Conservation (phyloP, 2,329 filamentous ascomycete species). For the Colletotrichum karsti region DNA sequence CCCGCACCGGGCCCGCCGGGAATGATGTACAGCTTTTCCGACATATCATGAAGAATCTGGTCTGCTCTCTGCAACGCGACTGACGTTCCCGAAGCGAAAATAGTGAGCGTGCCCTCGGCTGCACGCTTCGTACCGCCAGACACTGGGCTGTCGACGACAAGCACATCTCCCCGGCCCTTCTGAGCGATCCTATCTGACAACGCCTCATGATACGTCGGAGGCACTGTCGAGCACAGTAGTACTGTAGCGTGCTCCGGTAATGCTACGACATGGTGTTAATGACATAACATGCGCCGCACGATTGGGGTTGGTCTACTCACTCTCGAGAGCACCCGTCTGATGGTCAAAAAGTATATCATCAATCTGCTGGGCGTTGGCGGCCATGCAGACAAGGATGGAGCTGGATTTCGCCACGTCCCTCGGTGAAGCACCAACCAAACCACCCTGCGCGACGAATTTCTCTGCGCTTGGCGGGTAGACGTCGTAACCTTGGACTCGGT, state of each 20-base stretch:
- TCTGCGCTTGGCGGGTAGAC: constrained; percentile 37
- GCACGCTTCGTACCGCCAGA: constrained; percentile 76
- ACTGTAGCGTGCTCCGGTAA: constrained; percentile 25
- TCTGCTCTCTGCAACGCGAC: constrained; percentile 59
- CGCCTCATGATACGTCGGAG: constrained; percentile 36
- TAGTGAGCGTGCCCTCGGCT: constrained; percentile 74
- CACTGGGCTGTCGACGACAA: constrained; percentile 76
- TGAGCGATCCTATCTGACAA: constrained; percentile 18
- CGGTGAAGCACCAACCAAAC: constrained; percentile 31
- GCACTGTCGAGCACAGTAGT: constrained; percentile 45
- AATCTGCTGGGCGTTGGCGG: constrained; percentile 43
- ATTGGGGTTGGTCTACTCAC: neutral
- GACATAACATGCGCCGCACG: neutral
- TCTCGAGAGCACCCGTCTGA: constrained; percentile 34
- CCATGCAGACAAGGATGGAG: constrained; percentile 45
- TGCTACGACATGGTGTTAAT: constrained; percentile 11
- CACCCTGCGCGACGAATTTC: constrained; percentile 36
- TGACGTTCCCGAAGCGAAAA: constrained; percentile 66
- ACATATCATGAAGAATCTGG: constrained; percentile 64
- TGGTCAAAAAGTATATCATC: constrained; percentile 41
- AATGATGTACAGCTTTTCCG: constrained; percentile 62
- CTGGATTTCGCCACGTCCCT: constrained; percentile 36
- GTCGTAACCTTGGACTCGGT: constrained; percentile 42
- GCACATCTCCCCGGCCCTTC: constrained; percentile 31
- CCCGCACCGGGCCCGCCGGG: constrained; percentile 58